Conservation (phyloP, 2,329 filamentous ascomycete genomes). For the Karstenula rhodostoma region DNA sequence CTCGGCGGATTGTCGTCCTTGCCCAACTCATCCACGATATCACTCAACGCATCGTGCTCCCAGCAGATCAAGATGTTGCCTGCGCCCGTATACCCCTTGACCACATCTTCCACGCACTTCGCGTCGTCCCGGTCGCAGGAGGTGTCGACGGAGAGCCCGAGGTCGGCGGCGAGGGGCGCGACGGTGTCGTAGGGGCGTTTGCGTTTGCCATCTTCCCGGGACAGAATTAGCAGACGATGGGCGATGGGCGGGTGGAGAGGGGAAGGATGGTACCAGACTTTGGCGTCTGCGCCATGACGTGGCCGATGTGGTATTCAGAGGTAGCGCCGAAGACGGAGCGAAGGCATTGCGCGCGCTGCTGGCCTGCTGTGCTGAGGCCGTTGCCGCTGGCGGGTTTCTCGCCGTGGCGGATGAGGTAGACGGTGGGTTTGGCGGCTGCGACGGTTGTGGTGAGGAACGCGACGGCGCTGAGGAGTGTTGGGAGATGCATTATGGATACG, state of each 20-base stretch:
- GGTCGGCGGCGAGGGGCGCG: constrained; percentile 62
- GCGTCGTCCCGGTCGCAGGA: constrained; percentile 65
- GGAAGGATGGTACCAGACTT: constrained; percentile 51
- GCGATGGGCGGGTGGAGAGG: neutral
- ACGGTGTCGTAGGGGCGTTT: constrained; percentile 66
- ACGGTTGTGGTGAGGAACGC: neutral
- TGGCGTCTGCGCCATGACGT: constrained; percentile 66
- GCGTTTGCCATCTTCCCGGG: constrained; percentile 57
- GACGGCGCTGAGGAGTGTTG: neutral
- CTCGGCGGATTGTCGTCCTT: constrained; percentile 36
- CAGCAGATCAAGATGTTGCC: constrained; percentile 71
- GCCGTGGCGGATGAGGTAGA: constrained; percentile 71
- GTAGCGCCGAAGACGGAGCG: constrained; percentile 62
- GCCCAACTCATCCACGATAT: constrained; percentile 63
- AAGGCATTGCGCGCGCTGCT: constrained; percentile 67
- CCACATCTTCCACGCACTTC: constrained; percentile 61
- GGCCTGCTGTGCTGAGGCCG: constrained; percentile 62
- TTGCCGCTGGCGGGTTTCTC: constrained; percentile 64
- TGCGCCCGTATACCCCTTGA: constrained; percentile 57
- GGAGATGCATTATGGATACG: neutral
- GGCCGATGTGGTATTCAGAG: constrained; percentile 63
- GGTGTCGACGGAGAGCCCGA: constrained; percentile 63
- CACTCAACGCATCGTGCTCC: constrained; percentile 63
- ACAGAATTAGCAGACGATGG: neutral
- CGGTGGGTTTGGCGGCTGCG: constrained; percentile 53